Evolutionary conservation across 2,329 filamentous ascomycete species (phyloP).

Genomic region (Sporothrix phasma): DNA sequence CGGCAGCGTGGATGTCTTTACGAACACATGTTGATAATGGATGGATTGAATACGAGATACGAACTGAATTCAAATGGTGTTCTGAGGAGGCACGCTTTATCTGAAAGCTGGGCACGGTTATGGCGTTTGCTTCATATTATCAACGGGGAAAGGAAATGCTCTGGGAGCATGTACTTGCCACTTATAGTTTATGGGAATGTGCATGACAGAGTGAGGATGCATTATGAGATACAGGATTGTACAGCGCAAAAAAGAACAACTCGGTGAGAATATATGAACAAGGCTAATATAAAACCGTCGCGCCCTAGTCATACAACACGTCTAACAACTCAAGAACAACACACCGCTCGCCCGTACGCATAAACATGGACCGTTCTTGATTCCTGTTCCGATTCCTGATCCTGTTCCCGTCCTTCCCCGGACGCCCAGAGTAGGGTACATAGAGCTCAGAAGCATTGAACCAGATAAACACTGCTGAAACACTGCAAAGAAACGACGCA

Average conservation of each 20-base stretch:
- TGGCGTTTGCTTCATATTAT: neutral
- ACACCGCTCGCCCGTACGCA: neutral
- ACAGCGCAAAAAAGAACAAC: neutral
- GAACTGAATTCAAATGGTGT: neutral
- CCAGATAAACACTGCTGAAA: neutral
- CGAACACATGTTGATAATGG: neutral
- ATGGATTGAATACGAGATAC: neutral
- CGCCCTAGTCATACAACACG: slow-evolving; percentile 13
- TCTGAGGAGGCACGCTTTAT: neutral
- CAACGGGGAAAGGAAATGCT: no score
- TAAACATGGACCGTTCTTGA: neutral
- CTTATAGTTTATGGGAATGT: neutral
- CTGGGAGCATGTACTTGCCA: no score
- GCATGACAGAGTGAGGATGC: neutral
- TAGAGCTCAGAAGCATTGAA: neutral
- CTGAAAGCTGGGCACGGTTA: neutral
- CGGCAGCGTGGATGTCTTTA: neutral
- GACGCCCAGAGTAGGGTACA: neutral
- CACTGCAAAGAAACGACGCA: neutral
- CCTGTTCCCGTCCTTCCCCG: neutral
- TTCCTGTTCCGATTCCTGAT: neutral
- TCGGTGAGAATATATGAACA: neutral
- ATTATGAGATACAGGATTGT: neutral
- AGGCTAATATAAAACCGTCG: neutral
- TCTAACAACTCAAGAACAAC: neutral